Evolutionary conservation across 257 asterid species (phyloP).

Genomic region (Lavandula angustifolia): DNA sequence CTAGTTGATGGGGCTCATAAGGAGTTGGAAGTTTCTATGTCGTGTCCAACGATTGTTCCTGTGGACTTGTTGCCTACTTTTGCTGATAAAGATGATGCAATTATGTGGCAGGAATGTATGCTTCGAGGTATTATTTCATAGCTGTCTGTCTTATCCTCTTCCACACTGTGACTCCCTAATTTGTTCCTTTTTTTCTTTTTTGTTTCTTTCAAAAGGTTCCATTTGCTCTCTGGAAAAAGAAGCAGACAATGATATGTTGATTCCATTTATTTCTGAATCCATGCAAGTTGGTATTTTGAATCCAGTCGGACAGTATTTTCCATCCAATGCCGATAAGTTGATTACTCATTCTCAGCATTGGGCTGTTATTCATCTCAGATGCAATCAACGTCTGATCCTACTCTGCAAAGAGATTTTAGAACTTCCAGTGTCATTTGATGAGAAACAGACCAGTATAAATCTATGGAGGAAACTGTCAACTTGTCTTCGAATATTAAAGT

Average conservation of each 20-base stretch:
- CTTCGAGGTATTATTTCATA: constrained; percentile 62
- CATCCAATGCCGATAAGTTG: constrained; percentile 46
- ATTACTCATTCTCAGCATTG: constrained; percentile 64
- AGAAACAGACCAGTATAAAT: constrained; percentile 52
- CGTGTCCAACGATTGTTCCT: constrained; percentile 42
- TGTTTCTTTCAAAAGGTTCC: constrained; percentile 51
- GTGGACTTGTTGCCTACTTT: constrained; percentile 54
- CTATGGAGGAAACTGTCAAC: constrained; percentile 64
- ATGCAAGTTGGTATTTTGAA: constrained; percentile 52
- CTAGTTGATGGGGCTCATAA: constrained; percentile 63
- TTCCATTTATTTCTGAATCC: constrained; percentile 61
- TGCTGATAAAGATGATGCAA: constrained; percentile 47
- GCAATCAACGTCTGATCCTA: constrained; percentile 61
- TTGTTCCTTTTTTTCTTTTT: constrained; percentile 8
- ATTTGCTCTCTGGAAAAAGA: constrained; percentile 71
- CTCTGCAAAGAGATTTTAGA: constrained; percentile 61
- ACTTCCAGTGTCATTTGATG: constrained; percentile 54
- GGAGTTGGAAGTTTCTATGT: constrained; percentile 56
- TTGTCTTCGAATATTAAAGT: constrained; percentile 66
- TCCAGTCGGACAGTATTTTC: constrained; percentile 46
- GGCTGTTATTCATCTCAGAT: constrained; percentile 80
- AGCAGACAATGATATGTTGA: constrained; percentile 57
- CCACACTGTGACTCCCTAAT: constrained; percentile 17
- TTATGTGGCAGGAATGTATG: constrained; percentile 69
- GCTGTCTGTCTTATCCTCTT: constrained; percentile 22